Conservation (phyloP, 2,329 filamentous ascomycete species). For the Neofusicoccum ribis region DNA sequence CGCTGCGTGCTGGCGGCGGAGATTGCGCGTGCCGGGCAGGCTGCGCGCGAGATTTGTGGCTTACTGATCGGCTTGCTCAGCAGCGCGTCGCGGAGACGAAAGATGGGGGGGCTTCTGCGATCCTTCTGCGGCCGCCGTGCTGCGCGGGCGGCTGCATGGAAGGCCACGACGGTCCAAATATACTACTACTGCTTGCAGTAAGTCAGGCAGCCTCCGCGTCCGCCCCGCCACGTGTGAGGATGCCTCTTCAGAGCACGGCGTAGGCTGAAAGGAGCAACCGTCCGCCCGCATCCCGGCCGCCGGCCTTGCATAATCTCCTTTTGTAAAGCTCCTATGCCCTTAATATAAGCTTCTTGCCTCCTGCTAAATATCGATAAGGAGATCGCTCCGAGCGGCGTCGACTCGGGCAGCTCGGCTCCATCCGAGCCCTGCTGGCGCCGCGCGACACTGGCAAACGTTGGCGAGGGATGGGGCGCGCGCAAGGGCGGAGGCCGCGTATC, state of each 20-base stretch:
- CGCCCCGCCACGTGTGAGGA: constrained; percentile 9
- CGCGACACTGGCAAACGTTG: not conserved
- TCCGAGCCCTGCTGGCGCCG: not conserved
- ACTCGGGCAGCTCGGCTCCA: constrained; percentile 11
- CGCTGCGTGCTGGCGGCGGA: not conserved
- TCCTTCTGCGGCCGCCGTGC: not conserved
- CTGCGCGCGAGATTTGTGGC: not conserved
- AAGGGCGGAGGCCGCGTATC: constrained; percentile 10
- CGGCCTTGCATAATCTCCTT: constrained; percentile 12
- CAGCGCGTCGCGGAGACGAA: not conserved
- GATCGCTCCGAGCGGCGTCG: constrained; percentile 7
- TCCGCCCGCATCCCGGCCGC: not conserved
- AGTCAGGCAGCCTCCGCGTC: constrained; percentile 2
- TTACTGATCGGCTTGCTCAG: not conserved
- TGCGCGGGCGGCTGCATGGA: constrained; percentile 1
- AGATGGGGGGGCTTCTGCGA: not conserved
- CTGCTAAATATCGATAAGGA: constrained; percentile 16
- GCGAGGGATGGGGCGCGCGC: not conserved
- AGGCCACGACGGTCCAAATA: not conserved
- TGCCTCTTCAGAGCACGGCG: constrained; percentile 5
- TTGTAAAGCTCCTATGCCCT: not conserved
- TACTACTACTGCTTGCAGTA: constrained; percentile 9
- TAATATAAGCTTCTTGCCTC: constrained; percentile 11
- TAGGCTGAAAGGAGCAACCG: constrained; percentile 1
- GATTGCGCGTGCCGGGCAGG: not conserved